phyloP scores from a whole-genome alignment of 352 stramenopile species.

The Phytopythium montanum region DNA sequence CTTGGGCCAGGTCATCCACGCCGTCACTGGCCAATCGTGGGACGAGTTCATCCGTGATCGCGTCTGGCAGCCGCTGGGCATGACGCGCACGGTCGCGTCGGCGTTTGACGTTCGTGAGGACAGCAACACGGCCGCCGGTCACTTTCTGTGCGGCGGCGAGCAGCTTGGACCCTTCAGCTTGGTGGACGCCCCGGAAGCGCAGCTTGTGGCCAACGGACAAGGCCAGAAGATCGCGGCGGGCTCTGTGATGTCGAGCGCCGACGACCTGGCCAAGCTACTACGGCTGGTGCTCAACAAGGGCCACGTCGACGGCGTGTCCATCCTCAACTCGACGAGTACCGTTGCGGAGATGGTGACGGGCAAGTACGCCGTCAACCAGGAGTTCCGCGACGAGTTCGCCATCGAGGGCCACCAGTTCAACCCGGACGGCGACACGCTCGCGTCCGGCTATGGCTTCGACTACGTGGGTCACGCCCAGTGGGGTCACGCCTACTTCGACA shows the following conservation, averaged over 20 bases:
- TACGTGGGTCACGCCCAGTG: conserved; percentile 47
- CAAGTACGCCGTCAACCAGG: conserved; percentile 33
- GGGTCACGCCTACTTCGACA: conserved; percentile 67
- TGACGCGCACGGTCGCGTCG: conserved; percentile 50
- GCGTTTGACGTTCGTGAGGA: conserved; percentile 20
- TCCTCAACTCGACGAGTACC: conserved; percentile 36
- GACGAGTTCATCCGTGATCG: conserved; percentile 40
- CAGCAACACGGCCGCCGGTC: conserved; percentile 34
- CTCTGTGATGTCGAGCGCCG: conserved; percentile 43
- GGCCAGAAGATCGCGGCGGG: conserved; percentile 34
- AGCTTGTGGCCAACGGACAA: conserved; percentile 19
- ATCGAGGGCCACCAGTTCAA: conserved; percentile 44
- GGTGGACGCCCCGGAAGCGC: conserved; percentile 22
- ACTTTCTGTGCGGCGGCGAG: conserved; percentile 45
- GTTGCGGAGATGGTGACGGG: conserved; percentile 59
- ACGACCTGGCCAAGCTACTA: conserved; percentile 56
- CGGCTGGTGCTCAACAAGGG: conserved; percentile 64
- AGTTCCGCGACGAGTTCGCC: conserved; percentile 32
- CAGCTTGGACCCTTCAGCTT: conserved; percentile 44
- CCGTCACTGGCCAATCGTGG: conserved; percentile 43
- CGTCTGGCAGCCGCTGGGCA: conserved; percentile 52
- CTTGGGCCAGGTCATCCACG: conserved; percentile 53
- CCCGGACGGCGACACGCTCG: conserved; percentile 42
- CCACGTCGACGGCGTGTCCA: conserved; percentile 36
- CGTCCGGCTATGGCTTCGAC: conserved; percentile 65